Evolutionary conservation across 257 asterid genomes (phyloP), one percentile per base, ranked within the genome.

Genomic region (Thymus quinquecostatus): DNA sequence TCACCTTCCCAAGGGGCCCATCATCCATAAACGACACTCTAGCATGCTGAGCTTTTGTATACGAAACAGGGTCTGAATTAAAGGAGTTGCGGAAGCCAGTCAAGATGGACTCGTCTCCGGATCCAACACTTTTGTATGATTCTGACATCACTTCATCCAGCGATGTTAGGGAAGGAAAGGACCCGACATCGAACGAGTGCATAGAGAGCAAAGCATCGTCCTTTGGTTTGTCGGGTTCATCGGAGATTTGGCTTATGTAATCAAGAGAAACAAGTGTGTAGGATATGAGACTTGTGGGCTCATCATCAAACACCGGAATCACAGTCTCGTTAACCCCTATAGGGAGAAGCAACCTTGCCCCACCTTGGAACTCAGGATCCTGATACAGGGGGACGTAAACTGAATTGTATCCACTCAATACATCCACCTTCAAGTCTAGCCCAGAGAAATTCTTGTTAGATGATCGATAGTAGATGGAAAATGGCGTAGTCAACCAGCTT

Each of bases 281-380:
- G 7, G 99, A 72, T 78, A 94, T 92, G 58, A 90, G 80, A 80
- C 98, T 94, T 1, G 99, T 94, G n/a, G 96, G 99, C 80, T 94
- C 99, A 75, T 94, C 97, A 75, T 94, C 99, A 70, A 83, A 89
- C 50, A 94, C 96, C 0, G 97, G 92, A 71, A 94, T 14, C 59
- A 91, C 92, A 59, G 84, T 86, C 73, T 86, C 97, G 48, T 83
- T 91, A 62, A 82, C 76, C 71, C 97, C 98, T 28, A 81, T 81
- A 29, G 95, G 88, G 43, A 88, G 82, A 79, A 89, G 90, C 83
- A 85, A 77, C 68, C 88, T 75, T 68, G 88, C 88, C 45, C 97
- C 97, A 51, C 90, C 86, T 77, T 75, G 86, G 77, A 81, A 79
- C 75, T 91, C 95, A 0, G 90, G 85, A 21, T 81, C 89, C 60